phyloP scores from a whole-genome alignment of 202 grass and related monocot genomes.

The Schoenoplectus triqueter region DNA sequence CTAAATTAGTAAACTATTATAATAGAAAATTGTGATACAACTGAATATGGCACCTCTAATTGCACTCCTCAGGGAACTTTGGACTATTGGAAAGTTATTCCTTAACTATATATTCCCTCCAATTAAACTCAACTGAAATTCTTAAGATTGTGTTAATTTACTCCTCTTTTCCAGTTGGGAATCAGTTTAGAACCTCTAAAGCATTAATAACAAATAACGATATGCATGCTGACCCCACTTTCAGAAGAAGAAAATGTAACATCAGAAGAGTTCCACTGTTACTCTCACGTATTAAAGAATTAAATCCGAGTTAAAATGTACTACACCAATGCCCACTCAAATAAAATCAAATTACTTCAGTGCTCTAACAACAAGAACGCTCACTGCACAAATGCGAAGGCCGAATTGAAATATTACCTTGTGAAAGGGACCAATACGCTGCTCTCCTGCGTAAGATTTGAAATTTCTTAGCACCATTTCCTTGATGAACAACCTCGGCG shows the following conservation, averaged over 20 bases:
- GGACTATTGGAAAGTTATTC: background rate
- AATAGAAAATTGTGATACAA: background rate
- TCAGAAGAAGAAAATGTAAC: background rate
- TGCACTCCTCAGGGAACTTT: background rate
- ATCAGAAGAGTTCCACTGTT: background rate
- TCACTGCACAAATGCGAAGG: background rate
- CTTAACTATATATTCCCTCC: background rate
- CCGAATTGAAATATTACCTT: conserved; percentile 50
- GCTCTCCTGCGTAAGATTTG: conserved; percentile 95
- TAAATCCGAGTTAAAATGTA: background rate
- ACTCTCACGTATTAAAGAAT: background rate
- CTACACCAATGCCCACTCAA: background rate
- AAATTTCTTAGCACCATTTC: conserved; percentile 96
- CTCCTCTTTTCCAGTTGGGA: too few species aligned
- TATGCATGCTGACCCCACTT: background rate
- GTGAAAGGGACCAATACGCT: conserved; percentile 94
- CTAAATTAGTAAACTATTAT: background rate
- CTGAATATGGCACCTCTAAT: background rate
- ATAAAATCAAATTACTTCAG: background rate
- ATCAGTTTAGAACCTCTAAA: too few species aligned
- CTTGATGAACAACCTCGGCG: conserved; percentile 79
- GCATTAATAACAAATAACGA: too few species aligned
- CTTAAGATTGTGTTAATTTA: background rate
- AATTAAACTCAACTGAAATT: background rate
- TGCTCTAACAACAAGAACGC: background rate